Base-by-base conservation (phyloP, 2,329 filamentous ascomycete species). In the Gremmenia infestans region DNA sequence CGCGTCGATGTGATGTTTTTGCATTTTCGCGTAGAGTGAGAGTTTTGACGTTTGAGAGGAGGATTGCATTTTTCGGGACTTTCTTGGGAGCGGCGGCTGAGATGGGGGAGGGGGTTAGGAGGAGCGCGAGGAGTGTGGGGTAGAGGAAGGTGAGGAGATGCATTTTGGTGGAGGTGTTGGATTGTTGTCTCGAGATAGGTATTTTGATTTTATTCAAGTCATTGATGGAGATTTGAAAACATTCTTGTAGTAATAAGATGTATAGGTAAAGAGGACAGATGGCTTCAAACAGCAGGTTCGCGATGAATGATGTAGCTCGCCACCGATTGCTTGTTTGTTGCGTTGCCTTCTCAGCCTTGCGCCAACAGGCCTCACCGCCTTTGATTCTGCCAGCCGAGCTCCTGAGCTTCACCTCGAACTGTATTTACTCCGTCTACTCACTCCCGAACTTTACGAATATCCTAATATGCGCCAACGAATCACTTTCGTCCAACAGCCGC, bases 1-100 rank as follows among this genome's bases (percentile, higher is more conserved):
- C 82, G 60, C 93, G 90, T 28, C 91, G 88, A 68, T 89, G 81
- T 39, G 84, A 82, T 0, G 93, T 97, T 66, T 81, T 75, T 50
- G 81, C 78, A 58, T 80, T 79, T 62, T 81, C 79, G 57, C 84
- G 86, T 12, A 97, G 81, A 6, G 92, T 97, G 42, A 97, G 81
- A 48, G 87, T 80, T 63, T 89, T 82, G 54, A 97, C 87, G 55
- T 82, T 78, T 9, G 81, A 83, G 48, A 87, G 79, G 46, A 84
- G 78, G 58, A 86, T 78, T 60, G 77, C 81, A 68, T 81, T 67
- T 53, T 68, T 65, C 39, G 65, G 61, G 17, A 48, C 48, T 35
- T 52, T 25, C 23, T 25, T 53, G 17, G 63, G 55, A 17, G 55
- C 46, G 25, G 25, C 25, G 25, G 25, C 25, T 28, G 25, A 28